These are phyloP conservation scores for Lentinula boryana DNA, from an alignment of 768 basidiomycete species.

Conservation along the genomic window DNA sequence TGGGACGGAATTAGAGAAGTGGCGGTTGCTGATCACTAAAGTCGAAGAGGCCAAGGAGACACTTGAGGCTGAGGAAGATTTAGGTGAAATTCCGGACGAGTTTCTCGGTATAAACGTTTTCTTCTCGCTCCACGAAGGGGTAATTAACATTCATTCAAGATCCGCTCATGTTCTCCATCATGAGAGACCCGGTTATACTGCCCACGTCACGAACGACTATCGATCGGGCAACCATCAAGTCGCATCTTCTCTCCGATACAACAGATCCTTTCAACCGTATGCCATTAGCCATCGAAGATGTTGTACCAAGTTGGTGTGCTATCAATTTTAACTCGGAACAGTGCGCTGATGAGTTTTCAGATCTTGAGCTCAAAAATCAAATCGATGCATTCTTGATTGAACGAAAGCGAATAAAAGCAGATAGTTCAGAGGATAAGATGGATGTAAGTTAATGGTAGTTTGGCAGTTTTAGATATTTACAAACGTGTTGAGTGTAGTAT, in stretches of 20 bases:
- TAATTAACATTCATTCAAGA: conserved; percentile 37
- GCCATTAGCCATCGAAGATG: conserved; percentile 75
- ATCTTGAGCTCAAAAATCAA: conserved; percentile 62
- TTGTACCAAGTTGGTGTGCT: conserved; percentile 56
- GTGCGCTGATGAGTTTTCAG: conserved; percentile 26
- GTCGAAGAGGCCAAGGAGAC: conserved; percentile 80
- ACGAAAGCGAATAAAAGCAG: conserved; percentile 34
- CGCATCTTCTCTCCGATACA: conserved; percentile 84
- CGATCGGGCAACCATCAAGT: conserved; percentile 91
- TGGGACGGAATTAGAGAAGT: conserved; percentile 64
- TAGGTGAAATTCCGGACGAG: conserved; percentile 93
- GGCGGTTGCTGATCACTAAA: conserved; percentile 65
- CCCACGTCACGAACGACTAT: conserved; percentile 77
- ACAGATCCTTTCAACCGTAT: conserved; percentile 95
- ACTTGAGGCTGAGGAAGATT: conserved; percentile 85
- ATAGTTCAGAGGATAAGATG: background rate
- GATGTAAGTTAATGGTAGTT: background rate
- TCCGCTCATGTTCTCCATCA: conserved; percentile 85
- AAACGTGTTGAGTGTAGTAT: background rate
- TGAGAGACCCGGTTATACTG: conserved; percentile 91
- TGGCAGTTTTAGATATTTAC: background rate
- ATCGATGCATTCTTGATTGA: conserved; percentile 71
- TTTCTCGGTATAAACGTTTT: conserved; percentile 66
- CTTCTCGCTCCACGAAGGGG: conserved; percentile 6
- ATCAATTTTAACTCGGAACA: conserved; percentile 6